Conservation (phyloP, 768 basidiomycete genomes). For the Phaeolepiota aurea region DNA sequence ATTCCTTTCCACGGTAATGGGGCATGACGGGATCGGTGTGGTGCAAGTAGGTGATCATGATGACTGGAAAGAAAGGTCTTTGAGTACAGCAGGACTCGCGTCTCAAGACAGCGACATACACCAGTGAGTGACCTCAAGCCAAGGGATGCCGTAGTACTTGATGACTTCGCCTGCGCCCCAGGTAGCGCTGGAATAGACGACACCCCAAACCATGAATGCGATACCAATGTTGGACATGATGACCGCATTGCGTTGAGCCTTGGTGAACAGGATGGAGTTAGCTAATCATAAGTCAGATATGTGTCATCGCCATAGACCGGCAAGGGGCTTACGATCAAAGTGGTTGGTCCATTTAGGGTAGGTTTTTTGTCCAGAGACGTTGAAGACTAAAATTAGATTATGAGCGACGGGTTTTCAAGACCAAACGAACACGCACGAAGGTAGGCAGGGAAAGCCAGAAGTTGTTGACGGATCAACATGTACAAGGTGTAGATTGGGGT, state of each 20-base stretch:
- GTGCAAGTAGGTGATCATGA: slow-evolving; percentile 55
- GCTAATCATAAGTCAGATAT: slow-evolving; percentile 22
- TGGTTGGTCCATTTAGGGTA: slow-evolving; percentile 63
- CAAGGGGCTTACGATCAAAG: slow-evolving; percentile 43
- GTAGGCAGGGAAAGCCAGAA: slow-evolving; percentile 56
- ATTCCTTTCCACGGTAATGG: slow-evolving; percentile 47
- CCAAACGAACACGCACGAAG: slow-evolving; percentile 30
- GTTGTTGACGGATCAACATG: slow-evolving; percentile 47
- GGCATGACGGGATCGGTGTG: slow-evolving; percentile 54
- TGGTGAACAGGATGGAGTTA: slow-evolving; percentile 47
- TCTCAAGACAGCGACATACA: slow-evolving; percentile 22
- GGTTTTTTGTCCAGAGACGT: slow-evolving; percentile 52
- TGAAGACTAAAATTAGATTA: slow-evolving; percentile 34
- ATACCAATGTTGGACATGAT: slow-evolving; percentile 55
- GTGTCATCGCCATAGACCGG: not conserved
- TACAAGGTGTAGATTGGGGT: slow-evolving; percentile 53
- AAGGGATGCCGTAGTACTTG: slow-evolving; percentile 45
- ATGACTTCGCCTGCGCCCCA: slow-evolving; percentile 32
- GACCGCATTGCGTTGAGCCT: slow-evolving; percentile 40
- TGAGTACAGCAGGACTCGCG: not conserved
- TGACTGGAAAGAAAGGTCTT: slow-evolving; percentile 16
- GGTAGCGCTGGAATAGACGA: slow-evolving; percentile 23
- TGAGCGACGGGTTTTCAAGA: not conserved
- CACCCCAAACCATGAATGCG: slow-evolving; percentile 32
- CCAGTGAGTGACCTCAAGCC: slow-evolving; percentile 50